Evolutionary conservation across 768 basidiomycete species (phyloP).

Genomic region (Tulasnella sp.): DNA sequence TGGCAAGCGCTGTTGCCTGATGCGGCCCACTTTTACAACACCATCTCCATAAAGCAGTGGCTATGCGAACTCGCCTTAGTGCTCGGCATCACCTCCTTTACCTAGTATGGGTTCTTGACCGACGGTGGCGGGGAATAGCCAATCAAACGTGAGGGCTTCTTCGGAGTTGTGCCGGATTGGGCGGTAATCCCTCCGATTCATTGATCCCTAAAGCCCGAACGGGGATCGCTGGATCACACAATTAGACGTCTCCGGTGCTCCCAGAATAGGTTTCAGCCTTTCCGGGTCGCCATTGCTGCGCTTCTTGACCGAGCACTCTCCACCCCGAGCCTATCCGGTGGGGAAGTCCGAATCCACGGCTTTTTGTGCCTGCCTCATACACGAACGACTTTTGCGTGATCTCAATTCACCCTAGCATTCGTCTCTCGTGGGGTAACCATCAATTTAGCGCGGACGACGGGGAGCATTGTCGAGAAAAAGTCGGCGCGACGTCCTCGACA

Average conservation of each 20-base stretch:
- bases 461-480: conserved; percentile 1
- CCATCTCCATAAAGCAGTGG: not conserved
- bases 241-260: not conserved
- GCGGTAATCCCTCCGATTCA: not conserved
- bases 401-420: not conserved
- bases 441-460: not conserved
- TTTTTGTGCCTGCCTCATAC: not conserved
- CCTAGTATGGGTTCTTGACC: not conserved
- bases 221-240: not conserved
- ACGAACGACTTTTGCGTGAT: not conserved
- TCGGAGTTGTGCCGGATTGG: not conserved
- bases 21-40: not conserved
- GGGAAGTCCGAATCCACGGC: not conserved
- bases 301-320: not conserved
- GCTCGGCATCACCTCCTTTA: not conserved
- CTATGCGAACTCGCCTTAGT: not conserved
- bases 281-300: not conserved
- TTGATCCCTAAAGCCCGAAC: not conserved
- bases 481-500: conserved; percentile 1
- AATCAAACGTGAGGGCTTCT: not conserved
- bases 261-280: not conserved
- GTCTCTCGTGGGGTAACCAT: not conserved
- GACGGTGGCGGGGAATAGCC: not conserved
- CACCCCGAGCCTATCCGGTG: not conserved
- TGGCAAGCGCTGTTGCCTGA: not conserved